phyloP scores from a whole-genome alignment of 2,329 filamentous ascomycete genomes.

The Cordyceps javanica region DNA sequence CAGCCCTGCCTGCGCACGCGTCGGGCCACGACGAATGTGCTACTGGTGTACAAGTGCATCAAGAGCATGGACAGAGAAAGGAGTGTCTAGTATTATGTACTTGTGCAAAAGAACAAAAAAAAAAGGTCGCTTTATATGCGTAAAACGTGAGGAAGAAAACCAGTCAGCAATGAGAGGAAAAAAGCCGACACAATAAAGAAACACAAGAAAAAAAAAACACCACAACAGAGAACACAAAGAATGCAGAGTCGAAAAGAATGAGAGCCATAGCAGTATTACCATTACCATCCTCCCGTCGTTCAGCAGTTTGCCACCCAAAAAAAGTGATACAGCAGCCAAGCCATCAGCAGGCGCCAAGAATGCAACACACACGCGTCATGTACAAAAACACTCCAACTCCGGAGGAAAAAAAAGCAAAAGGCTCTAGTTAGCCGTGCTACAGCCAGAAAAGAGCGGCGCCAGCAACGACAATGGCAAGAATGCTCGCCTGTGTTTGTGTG shows the following conservation, averaged over 20 bases:
- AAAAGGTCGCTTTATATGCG: neutral
- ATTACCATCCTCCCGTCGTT: neutral
- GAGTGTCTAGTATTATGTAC: constrained; percentile 3
- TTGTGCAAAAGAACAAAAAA: too few relatives aligned
- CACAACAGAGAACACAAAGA: neutral
- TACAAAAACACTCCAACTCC: neutral
- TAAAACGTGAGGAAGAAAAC: neutral
- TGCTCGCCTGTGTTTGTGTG: constrained; percentile 28
- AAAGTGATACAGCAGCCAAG: neutral
- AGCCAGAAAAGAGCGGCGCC: constrained; percentile 30
- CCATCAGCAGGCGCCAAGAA: neutral
- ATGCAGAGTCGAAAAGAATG: neutral
- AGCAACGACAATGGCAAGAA: constrained; percentile 32
- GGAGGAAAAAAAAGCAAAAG: neutral
- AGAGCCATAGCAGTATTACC: neutral
- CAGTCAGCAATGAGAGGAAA: too few relatives aligned
- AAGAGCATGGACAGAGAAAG: too few relatives aligned
- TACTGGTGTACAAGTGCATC: too few relatives aligned
- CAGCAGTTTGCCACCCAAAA: neutral
- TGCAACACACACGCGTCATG: neutral
- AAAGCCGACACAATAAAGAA: neutral
- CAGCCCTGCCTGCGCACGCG: too few relatives aligned
- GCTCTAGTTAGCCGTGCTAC: constrained; percentile 18
- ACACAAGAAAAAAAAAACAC: neutral
- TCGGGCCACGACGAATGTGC: too few relatives aligned